phyloP scores from a whole-genome alignment of 805 yeast genomes.

The Yarrowia sp. region DNA sequence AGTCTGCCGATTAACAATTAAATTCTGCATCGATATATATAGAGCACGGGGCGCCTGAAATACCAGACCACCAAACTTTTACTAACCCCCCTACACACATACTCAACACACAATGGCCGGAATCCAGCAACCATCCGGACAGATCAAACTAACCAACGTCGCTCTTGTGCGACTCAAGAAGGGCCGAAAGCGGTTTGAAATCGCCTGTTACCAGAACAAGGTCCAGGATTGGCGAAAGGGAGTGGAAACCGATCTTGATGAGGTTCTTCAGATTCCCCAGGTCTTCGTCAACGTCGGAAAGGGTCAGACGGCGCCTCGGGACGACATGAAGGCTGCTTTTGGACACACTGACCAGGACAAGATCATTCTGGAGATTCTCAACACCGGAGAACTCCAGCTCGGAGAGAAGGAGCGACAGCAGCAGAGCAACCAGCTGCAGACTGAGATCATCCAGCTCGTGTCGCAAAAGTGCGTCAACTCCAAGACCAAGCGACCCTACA shows the following conservation, averaged over 20 bases:
- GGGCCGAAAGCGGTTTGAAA: conserved; percentile 87
- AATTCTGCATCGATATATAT: conserved; percentile 23
- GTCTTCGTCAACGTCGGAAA: conserved; percentile 92
- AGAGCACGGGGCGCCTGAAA: neutral
- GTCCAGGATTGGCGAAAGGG: conserved; percentile 93
- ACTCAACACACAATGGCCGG: conserved; percentile 51
- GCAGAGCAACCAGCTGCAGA: conserved; percentile 72
- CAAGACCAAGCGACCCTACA: conserved; percentile 84
- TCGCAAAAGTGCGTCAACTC: conserved; percentile 94
- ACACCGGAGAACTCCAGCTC: conserved; percentile 92
- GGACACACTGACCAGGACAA: conserved; percentile 76
- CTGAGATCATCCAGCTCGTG: conserved; percentile 81
- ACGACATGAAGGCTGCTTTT: conserved; percentile 76
- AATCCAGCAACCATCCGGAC: conserved; percentile 87
- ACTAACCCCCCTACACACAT: conserved; percentile 5
- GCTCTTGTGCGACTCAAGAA: conserved; percentile 90
- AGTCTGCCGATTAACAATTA: conserved; percentile 7
- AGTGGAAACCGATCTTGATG: conserved; percentile 92
- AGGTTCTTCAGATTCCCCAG: conserved; percentile 94
- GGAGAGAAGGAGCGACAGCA: conserved; percentile 91
- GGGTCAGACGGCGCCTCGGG: conserved; percentile 90
- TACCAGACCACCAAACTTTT: conserved; percentile 5
- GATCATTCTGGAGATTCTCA: conserved; percentile 80
- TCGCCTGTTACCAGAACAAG: conserved; percentile 96
- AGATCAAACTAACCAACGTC: conserved; percentile 90